Evolutionary conservation across 2,329 filamentous ascomycete genomes (phyloP).

Genomic region (Pseudogymnoascus sp.): DNA sequence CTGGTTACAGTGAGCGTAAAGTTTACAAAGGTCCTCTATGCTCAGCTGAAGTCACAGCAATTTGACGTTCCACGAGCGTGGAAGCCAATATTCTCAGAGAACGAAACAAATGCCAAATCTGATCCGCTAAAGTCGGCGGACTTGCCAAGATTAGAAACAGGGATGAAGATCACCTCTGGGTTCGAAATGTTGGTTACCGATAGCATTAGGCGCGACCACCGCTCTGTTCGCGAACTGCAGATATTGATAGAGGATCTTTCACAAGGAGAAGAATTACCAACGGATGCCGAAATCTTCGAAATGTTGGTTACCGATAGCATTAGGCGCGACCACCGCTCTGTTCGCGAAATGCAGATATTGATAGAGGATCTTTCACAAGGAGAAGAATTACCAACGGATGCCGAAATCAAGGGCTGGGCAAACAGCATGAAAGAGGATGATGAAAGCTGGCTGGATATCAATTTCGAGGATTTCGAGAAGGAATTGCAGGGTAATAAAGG

Average conservation of each 20-base stretch:
- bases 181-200: conserved; percentile 78
- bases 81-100: conserved; percentile 32
- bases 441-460: conserved; percentile 87
- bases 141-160: conserved; percentile 48
- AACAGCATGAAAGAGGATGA: conserved; percentile 59
- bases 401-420: conserved; percentile 66
- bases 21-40: conserved; percentile 85
- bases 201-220: conserved; percentile 58
- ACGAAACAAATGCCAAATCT: conserved; percentile 23
- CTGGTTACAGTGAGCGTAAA: conserved; percentile 69
- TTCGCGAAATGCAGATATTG: conserved; percentile 67
- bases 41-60: conserved; percentile 79
- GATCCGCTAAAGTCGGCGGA: conserved; percentile 21
- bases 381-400: conserved; percentile 65
- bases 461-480: conserved; percentile 78
- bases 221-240: conserved; percentile 64
- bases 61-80: conserved; percentile 57
- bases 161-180: conserved; percentile 84
- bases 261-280: conserved; percentile 60
- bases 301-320: conserved; percentile 60
- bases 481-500: conserved; percentile 54
- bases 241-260: conserved; percentile 65
- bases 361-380: conserved; percentile 58
- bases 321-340: conserved; percentile 57
- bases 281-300: conserved; percentile 68